Percentiles rank a stretch among this genome's conserved stretches.
Conservation (phyloP, 1,284 basidiomycete species). For the Malassezia pachydermatis region DNA sequence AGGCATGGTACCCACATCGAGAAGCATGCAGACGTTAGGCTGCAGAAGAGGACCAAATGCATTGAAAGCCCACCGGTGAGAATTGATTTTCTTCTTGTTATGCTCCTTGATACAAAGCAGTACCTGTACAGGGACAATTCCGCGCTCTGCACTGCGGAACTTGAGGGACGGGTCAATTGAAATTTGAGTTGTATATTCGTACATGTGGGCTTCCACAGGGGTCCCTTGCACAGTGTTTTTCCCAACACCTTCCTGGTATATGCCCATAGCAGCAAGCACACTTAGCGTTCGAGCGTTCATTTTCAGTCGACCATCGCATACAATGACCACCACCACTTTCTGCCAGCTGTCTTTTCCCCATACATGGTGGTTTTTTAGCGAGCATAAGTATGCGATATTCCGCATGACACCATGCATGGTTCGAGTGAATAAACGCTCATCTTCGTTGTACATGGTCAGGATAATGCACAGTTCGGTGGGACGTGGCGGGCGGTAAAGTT, state of each 20-base stretch:
- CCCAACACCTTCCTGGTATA: conserved; percentile 64
- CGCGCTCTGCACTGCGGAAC: conserved; percentile 89
- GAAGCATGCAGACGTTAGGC: conserved; percentile 75
- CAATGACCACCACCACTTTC: conserved; percentile 61
- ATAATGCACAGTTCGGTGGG: conserved; percentile 71
- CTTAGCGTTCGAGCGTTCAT: conserved; percentile 87
- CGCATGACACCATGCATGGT: conserved; percentile 92
- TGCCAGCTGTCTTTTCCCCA: conserved; percentile 97
- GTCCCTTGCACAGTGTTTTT: conserved; percentile 78
- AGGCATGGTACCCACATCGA: conserved; percentile 95
- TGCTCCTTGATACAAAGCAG: conserved; percentile 46
- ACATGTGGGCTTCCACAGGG: conserved; percentile 82
- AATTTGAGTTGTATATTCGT: conserved; percentile 89
- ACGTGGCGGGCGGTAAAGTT: conserved; percentile 57
- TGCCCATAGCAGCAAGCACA: conserved; percentile 56
- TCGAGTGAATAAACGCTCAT: conserved; percentile 81
- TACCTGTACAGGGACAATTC: conserved; percentile 50
- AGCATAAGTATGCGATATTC: conserved; percentile 57
- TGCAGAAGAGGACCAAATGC: conserved; percentile 50
- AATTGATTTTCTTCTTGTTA: conserved; percentile 61
- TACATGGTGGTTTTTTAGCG: conserved; percentile 80
- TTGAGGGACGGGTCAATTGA: conserved; percentile 76
- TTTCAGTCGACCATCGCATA: conserved; percentile 85
- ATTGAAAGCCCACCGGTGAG: conserved; percentile 58
- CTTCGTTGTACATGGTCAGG: conserved; percentile 87